Conservation (phyloP, 2,329 filamentous ascomycete genomes). For the Talaromyces marneffei region DNA sequence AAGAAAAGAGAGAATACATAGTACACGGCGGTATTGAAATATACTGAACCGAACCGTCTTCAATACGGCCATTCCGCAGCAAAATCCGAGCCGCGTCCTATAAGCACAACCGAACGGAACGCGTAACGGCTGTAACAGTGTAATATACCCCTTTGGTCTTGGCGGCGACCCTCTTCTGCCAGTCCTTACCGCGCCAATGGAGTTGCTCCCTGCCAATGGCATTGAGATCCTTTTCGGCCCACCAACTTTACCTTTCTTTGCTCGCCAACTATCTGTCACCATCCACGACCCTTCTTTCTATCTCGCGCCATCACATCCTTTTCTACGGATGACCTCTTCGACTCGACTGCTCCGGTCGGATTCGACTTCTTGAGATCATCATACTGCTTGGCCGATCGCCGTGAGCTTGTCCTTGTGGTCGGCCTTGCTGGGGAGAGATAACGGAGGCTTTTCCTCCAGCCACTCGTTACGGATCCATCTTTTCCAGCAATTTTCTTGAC, state of each 20-base stretch:
- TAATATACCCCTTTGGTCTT: conserved; percentile 16
- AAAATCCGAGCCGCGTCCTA: background rate
- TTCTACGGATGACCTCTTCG: conserved; percentile 28
- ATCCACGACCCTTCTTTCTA: conserved; percentile 15
- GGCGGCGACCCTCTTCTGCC: conserved; percentile 16
- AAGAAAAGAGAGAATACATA: background rate
- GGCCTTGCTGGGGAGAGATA: conserved; percentile 29
- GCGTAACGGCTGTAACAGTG: background rate
- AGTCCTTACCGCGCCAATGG: conserved; percentile 12
- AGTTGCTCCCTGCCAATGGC: background rate
- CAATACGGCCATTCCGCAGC: background rate
- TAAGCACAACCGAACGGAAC: background rate
- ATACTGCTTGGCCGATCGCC: conserved; percentile 27
- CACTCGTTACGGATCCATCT: conserved; percentile 30
- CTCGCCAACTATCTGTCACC: background rate
- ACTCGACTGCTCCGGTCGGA: conserved; percentile 22
- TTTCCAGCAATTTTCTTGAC: background rate
- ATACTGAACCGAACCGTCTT: background rate
- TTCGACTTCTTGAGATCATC: conserved; percentile 21
- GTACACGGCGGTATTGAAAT: background rate
- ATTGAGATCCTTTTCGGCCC: background rate
- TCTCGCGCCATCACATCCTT: conserved; percentile 23
- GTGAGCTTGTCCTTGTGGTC: conserved; percentile 19
- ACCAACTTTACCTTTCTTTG: conserved; percentile 20
- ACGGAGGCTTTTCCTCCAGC: conserved; percentile 40